Evolutionary conservation across 139 green algal species (phyloP).

Genomic region (Bryopsis sp.): DNA sequence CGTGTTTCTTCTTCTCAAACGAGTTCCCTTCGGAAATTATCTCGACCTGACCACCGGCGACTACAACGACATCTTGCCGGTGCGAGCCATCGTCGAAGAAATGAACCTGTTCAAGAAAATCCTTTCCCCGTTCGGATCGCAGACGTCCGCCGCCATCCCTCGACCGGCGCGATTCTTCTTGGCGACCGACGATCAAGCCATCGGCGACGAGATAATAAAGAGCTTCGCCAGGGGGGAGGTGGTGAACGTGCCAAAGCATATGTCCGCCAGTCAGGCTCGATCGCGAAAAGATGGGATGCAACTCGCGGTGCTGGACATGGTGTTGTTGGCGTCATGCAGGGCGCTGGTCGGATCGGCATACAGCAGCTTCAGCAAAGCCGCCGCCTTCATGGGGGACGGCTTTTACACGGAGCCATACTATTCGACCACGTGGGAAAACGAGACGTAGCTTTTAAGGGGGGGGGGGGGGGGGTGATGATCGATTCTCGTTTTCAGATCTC

Average conservation of each 20-base stretch:
- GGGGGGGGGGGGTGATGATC: too few relatives aligned
- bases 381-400: background rate
- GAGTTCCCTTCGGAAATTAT: background rate
- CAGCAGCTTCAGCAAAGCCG: conserved; percentile 1
- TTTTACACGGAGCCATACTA: conserved; percentile 4
- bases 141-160: background rate
- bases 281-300: background rate
- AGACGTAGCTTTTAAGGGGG: too few relatives aligned
- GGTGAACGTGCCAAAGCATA: background rate
- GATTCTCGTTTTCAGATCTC: too few relatives aligned
- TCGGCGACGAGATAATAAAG: background rate
- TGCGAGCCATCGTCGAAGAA: background rate
- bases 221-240: background rate
- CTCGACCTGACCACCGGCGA: background rate
- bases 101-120: background rate
- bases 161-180: conserved; percentile 3
- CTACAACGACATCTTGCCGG: background rate
- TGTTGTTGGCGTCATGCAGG: conserved; percentile 1
- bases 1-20: background rate
- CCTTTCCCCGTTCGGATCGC: background rate
- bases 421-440: background rate
- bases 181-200: conserved; percentile 11
- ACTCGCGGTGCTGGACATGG: conserved; percentile 1
- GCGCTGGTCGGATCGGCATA: background rate
- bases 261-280: background rate